phyloP scores from a whole-genome alignment of 441 rosid genomes.

The Adansonia gregorii region DNA sequence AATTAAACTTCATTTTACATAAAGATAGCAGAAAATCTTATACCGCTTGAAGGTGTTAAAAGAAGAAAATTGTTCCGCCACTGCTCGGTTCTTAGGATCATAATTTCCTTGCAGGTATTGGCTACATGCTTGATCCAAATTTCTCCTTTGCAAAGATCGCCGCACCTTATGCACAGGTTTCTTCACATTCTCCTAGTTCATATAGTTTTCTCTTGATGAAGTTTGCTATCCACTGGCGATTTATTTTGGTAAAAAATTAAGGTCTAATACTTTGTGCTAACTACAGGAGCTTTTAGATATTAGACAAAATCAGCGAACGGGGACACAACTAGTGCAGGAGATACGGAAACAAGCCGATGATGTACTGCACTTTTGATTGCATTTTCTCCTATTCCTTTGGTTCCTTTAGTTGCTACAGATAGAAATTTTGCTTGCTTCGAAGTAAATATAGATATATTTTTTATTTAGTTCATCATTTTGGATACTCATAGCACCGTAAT shows the following conservation, averaged over 20 bases:
- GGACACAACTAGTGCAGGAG: constrained; percentile 72
- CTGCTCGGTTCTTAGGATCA: constrained; percentile 5
- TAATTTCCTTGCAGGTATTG: constrained; percentile 63
- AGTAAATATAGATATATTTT: too few relatives aligned
- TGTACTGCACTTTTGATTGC: constrained; percentile 44
- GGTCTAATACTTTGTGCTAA: constrained; percentile 15
- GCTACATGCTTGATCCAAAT: constrained; percentile 79
- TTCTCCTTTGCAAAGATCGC: constrained; percentile 88
- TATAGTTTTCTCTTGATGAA: not conserved
- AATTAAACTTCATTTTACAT: constrained; percentile 2
- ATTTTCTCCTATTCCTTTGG: not conserved
- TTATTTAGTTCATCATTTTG: not conserved
- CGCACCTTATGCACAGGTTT: constrained; percentile 94
- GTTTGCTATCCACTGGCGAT: constrained; percentile 10
- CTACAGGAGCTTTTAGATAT: constrained; percentile 83
- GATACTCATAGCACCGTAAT: constrained; percentile 6
- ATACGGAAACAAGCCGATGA: constrained; percentile 91
- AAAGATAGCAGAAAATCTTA: not conserved
- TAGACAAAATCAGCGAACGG: constrained; percentile 52
- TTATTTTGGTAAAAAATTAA: not conserved
- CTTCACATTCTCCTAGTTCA: constrained; percentile 21
- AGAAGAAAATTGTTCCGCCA: not conserved
- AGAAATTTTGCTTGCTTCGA: not conserved
- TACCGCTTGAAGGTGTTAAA: not conserved
- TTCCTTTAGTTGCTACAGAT: constrained; percentile 7